Conservation (phyloP, 2,329 filamentous ascomycete genomes). For the Xylariaceae sp. region DNA sequence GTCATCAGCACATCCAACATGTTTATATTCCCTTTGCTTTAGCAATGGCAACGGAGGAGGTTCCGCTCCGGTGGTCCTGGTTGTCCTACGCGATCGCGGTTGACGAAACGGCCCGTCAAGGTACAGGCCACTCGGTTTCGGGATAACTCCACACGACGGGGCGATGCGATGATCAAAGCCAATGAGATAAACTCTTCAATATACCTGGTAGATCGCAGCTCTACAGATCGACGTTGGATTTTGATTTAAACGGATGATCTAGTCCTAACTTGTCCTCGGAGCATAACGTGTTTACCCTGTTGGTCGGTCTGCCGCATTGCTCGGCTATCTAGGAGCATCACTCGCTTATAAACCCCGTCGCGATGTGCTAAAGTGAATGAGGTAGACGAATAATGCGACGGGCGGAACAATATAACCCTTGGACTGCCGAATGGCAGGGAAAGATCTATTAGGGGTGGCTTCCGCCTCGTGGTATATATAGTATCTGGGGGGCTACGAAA, state of each 20-base stretch:
- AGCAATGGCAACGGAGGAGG: not conserved
- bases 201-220: constrained; percentile 1
- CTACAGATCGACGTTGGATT: not conserved
- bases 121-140: constrained; percentile 10
- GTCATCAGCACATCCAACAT: not conserved
- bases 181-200: constrained; percentile 4
- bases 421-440: not conserved
- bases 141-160: constrained; percentile 13
- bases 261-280: constrained; percentile 17
- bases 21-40: constrained; percentile 7
- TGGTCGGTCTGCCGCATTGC: too few relatives aligned
- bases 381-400: too few relatives aligned
- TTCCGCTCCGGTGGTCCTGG: not conserved
- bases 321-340: too few relatives aligned
- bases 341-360: too few relatives aligned
- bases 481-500: not conserved
- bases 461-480: constrained; percentile 12
- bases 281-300: not conserved
- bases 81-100: not conserved
- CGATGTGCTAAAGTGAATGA: too few relatives aligned
- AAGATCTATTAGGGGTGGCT: not conserved
- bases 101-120: constrained; percentile 4
- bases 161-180: not conserved
- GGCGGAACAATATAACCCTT: not conserved
- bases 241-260: constrained; percentile 7